Percentiles rank a stretch among this genome's conserved stretches.
These are phyloP conservation scores for Rutstroemia sydowiana DNA, from an alignment of 2,329 filamentous ascomycete species.

Conservation along the genomic window DNA sequence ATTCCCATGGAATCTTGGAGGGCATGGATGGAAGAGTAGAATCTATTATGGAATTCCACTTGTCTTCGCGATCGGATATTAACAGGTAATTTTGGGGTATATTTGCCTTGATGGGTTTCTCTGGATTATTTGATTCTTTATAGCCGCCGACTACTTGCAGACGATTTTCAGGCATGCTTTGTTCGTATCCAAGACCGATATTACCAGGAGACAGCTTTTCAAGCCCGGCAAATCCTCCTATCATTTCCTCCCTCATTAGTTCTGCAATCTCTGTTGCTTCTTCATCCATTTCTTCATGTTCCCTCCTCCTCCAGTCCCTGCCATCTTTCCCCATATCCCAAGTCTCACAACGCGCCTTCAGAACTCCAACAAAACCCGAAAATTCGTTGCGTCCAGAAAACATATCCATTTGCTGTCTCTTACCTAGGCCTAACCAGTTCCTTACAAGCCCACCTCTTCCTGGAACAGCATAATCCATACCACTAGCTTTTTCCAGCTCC, in stretches of 20 bases:
- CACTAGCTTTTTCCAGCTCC: conserved; percentile 68
- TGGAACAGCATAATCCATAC: conserved; percentile 54
- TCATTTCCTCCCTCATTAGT: conserved; percentile 29
- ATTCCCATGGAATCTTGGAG: conserved; percentile 35
- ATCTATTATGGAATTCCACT: conserved; percentile 22
- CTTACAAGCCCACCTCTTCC: conserved; percentile 45
- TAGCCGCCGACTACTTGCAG: not conserved
- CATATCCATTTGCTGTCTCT: conserved; percentile 21
- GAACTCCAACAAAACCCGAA: conserved; percentile 64
- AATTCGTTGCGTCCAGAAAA: conserved; percentile 64
- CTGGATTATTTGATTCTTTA: conserved; percentile 2
- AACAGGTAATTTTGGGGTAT: conserved; percentile 27
- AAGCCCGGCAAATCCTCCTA: conserved; percentile 18
- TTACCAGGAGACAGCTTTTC: conserved; percentile 7
- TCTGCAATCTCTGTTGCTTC: conserved; percentile 24
- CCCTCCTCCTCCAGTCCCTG: conserved; percentile 60
- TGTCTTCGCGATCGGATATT: conserved; percentile 13
- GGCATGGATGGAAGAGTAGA: conserved; percentile 17
- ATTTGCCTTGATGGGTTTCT: conserved; percentile 9
- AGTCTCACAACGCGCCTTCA: conserved; percentile 72
- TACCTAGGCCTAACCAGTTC: conserved; percentile 40
- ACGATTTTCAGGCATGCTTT: not conserved
- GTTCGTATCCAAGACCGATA: conserved; percentile 6
- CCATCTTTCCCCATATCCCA: conserved; percentile 71
- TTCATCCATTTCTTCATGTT: conserved; percentile 33